Evolutionary conservation across 805 yeast genomes (phyloP).

Genomic region (Wickerhamiella alocasiicola): DNA sequence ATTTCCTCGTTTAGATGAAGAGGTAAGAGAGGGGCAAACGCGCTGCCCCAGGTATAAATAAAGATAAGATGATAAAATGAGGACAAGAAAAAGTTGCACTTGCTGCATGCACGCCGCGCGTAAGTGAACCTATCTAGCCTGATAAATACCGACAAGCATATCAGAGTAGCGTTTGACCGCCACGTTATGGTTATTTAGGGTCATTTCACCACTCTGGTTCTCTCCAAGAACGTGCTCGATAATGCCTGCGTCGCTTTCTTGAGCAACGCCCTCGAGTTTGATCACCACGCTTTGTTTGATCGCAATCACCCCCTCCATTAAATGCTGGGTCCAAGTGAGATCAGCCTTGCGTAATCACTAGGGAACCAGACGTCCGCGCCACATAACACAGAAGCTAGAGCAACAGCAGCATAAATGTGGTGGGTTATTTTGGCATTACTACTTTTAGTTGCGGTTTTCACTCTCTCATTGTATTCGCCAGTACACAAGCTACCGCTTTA

Average conservation of each 20-base stretch:
- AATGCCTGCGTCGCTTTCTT: conserved; percentile 7
- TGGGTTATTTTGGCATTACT: conserved; percentile 5
- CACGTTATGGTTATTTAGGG: conserved; percentile 1
- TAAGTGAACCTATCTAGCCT: too few species aligned
- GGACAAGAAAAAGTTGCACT: too few species aligned
- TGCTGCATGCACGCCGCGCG: too few species aligned
- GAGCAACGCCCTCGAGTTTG: conserved; percentile 6
- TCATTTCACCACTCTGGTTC: neutral
- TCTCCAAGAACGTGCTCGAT: conserved; percentile 4
- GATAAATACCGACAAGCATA: conserved; percentile 1
- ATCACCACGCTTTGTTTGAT: conserved; percentile 3
- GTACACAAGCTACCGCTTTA: conserved; percentile 16
- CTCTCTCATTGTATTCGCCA: conserved; percentile 4
- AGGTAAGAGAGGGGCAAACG: too few species aligned
- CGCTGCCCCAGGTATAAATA: too few species aligned
- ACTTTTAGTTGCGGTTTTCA: conserved; percentile 4
- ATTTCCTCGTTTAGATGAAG: too few species aligned
- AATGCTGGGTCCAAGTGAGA: neutral
- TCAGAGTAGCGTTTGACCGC: conserved; percentile 6
- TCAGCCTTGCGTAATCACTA: neutral
- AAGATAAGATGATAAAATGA: too few species aligned
- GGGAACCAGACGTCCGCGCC: neutral
- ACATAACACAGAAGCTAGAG: neutral
- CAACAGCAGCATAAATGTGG: conserved; percentile 1
- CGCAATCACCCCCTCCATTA: conserved; percentile 7